A percentile compares a stretch with the other conserved stretches of the same genome.
Evolutionary conservation across 2,329 filamentous ascomycete species (phyloP).

Genomic region (Verticillium longisporum): DNA sequence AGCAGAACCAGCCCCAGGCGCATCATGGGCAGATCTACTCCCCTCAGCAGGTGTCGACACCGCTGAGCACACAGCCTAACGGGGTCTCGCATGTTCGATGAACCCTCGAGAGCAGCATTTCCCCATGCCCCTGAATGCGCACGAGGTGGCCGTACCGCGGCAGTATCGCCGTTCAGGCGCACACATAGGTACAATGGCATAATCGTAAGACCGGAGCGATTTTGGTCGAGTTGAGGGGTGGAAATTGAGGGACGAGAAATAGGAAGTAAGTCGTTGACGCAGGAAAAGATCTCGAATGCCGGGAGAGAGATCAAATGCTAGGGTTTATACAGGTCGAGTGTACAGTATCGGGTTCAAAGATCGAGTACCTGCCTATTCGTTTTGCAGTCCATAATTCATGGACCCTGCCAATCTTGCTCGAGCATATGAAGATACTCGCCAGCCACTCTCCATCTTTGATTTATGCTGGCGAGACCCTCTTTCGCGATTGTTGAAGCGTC

Average conservation of each 20-base stretch:
- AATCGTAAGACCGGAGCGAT: too few relatives aligned
- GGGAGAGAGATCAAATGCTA: neutral
- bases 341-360: neutral
- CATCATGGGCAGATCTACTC: slow-evolving; percentile 8
- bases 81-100: slow-evolving; percentile 2
- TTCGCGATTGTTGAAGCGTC: slow-evolving; percentile 21
- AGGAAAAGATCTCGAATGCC: neutral
- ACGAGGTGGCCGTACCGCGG: slow-evolving; percentile 1
- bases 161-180: neutral
- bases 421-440: slow-evolving; percentile 27
- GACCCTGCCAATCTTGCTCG: slow-evolving; percentile 23
- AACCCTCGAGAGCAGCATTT: slow-evolving; percentile 2
- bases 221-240: too few relatives aligned
- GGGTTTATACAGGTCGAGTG: neutral
- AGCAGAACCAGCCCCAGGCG: slow-evolving; percentile 10
- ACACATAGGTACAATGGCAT: too few relatives aligned
- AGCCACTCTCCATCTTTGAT: slow-evolving; percentile 26
- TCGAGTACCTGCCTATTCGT: neutral
- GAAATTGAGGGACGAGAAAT: too few relatives aligned
- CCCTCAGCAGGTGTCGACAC: slow-evolving; percentile 6
- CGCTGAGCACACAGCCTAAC: slow-evolving; percentile 3
- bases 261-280: too few relatives aligned
- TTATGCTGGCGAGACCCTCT: slow-evolving; percentile 19
- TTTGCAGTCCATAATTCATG: neutral
- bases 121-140: neutral